Percentiles rank a stretch among this genome's conserved stretches.
These are phyloP conservation scores for Fistulifera pelliculosa DNA, from an alignment of 108 stramenopile species.

Conservation along the genomic window DNA sequence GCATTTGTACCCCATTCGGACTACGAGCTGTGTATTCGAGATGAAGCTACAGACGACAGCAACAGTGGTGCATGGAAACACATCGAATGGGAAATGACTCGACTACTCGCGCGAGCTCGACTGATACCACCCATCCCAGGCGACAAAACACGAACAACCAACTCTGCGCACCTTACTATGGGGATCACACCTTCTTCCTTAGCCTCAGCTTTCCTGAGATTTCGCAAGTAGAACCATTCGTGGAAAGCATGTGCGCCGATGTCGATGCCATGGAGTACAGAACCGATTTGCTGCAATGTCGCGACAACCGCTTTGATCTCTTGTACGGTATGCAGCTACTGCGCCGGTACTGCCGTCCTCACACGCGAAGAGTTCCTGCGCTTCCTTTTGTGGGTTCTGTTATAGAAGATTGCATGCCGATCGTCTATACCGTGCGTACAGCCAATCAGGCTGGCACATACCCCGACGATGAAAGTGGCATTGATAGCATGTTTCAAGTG, in stretches of 20 bases:
- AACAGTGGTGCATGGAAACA: constrained; percentile 39
- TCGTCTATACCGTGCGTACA: constrained; percentile 93
- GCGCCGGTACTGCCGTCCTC: constrained; percentile 54
- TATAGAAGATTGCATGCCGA: constrained; percentile 81
- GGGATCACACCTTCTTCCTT: constrained; percentile 80
- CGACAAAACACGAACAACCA: constrained; percentile 32
- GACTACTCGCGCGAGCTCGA: constrained; percentile 66
- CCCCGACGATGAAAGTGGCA: constrained; percentile 70
- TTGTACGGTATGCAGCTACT: constrained; percentile 69
- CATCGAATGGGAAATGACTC: constrained; percentile 74
- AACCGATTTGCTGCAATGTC: constrained; percentile 64
- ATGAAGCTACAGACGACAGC: constrained; percentile 39
- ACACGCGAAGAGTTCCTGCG: constrained; percentile 59
- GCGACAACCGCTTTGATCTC: constrained; percentile 70
- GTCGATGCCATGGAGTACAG: constrained; percentile 91
- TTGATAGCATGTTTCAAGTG: constrained; percentile 72
- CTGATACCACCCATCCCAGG: constrained; percentile 66
- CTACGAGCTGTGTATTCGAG: constrained; percentile 76
- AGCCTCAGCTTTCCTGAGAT: constrained; percentile 71
- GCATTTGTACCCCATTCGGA: constrained; percentile 63
- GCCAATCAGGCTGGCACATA: constrained; percentile 90
- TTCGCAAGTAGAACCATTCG: constrained; percentile 61
- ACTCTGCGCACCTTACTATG: constrained; percentile 78
- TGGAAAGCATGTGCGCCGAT: constrained; percentile 77
- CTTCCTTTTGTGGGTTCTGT: constrained; percentile 57